Percentiles rank a stretch among this genome's conserved stretches.
Conservation (phyloP, 495 filamentous ascomycete genomes). For the Hyaloscypha variabilis region DNA sequence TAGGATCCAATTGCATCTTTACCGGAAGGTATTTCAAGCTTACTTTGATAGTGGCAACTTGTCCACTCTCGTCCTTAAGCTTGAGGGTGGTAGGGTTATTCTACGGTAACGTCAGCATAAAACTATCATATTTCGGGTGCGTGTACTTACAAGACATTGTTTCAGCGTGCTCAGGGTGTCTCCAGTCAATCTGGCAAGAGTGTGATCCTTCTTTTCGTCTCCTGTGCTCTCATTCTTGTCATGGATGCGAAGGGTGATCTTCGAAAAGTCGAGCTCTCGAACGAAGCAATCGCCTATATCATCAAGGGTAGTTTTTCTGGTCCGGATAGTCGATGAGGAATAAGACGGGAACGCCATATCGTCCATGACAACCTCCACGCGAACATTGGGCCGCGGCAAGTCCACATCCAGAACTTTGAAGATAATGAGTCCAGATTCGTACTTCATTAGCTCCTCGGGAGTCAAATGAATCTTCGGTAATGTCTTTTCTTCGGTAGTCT, state of each 20-base stretch:
- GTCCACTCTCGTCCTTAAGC: conserved; percentile 75
- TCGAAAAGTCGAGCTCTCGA: conserved; percentile 92
- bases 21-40: conserved; percentile 93
- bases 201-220: conserved; percentile 67
- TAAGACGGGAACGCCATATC: conserved; percentile 93
- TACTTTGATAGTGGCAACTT: conserved; percentile 79
- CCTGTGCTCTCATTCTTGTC: conserved; percentile 74
- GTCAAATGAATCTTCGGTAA: conserved; percentile 77
- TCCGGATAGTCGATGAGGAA: conserved; percentile 70
- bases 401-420: conserved; percentile 93
- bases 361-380: conserved; percentile 90
- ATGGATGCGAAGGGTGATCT: conserved; percentile 83
- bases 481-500: conserved; percentile 49
- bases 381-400: conserved; percentile 71
- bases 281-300: conserved; percentile 96
- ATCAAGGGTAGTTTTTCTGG: conserved; percentile 68
- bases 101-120: conserved; percentile 37
- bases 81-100: conserved; percentile 86
- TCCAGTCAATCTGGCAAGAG: conserved; percentile 80
- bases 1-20: conserved; percentile 90
- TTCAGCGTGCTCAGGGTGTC: conserved; percentile 84
- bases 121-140: not conserved
- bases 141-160: conserved; percentile 70
- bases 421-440: conserved; percentile 91
- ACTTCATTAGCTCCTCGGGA: conserved; percentile 75